These are phyloP conservation scores for Ogataea paraovalis DNA, from an alignment of 805 yeast genomes.

Conservation along the genomic window DNA sequence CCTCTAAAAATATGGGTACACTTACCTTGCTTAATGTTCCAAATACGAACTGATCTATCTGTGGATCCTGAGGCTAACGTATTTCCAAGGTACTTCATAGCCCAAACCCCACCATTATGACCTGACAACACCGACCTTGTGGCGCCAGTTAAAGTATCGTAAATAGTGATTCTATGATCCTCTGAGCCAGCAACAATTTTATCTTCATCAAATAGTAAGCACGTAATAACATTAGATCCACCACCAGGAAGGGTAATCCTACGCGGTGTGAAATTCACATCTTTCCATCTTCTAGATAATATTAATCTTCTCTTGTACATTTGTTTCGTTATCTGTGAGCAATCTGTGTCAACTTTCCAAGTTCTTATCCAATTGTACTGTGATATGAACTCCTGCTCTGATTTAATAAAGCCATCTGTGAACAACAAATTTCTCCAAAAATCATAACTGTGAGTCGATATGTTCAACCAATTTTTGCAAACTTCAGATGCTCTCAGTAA, in stretches of 20 bases:
- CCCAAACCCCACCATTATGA: slow-evolving; percentile 99
- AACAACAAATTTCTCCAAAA: slow-evolving; percentile 70
- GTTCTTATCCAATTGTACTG: slow-evolving; percentile 19
- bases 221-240: slow-evolving; percentile 83
- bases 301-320: slow-evolving; percentile 57
- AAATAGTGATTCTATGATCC: slow-evolving; percentile 75
- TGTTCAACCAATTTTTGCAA: slow-evolving; percentile 61
- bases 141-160: slow-evolving; percentile 70
- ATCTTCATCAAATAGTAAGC: slow-evolving; percentile 88
- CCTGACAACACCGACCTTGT: slow-evolving; percentile 64
- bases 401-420: slow-evolving; percentile 55
- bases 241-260: slow-evolving; percentile 65
- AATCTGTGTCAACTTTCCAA: slow-evolving; percentile 7
- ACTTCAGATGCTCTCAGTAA: slow-evolving; percentile 61
- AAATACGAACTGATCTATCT: slow-evolving; percentile 87
- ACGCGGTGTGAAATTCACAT: slow-evolving; percentile 63
- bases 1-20: slow-evolving; percentile 92
- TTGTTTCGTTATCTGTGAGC: slow-evolving; percentile 20
- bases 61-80: slow-evolving; percentile 92
- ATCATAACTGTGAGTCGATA: slow-evolving; percentile 55
- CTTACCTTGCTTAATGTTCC: slow-evolving; percentile 81
- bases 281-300: slow-evolving; percentile 75
- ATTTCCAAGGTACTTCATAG: slow-evolving; percentile 78
- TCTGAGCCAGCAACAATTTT: slow-evolving; percentile 91
- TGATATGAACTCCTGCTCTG: slow-evolving; percentile 39